Evolutionary conservation across 768 basidiomycete species (phyloP).

Genomic region (Leucosporidium yakuticum): DNA sequence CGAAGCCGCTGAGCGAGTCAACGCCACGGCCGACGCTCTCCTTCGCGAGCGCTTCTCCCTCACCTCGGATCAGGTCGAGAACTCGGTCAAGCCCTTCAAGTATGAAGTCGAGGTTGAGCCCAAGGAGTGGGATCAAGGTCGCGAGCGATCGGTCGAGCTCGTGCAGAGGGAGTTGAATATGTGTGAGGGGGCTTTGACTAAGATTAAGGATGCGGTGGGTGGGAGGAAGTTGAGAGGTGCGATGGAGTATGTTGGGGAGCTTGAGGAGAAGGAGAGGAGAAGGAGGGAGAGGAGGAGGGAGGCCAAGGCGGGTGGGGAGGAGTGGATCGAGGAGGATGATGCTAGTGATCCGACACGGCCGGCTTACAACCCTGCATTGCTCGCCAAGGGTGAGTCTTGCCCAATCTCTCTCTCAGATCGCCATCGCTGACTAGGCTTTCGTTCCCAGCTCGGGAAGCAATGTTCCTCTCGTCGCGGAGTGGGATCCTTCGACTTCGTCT

Average conservation of each 20-base stretch:
- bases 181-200: conserved; percentile 79
- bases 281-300: conserved; percentile 34
- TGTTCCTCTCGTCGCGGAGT: conserved; percentile 76
- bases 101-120: conserved; percentile 94
- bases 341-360: conserved; percentile 50
- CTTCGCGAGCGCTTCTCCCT: conserved; percentile 85
- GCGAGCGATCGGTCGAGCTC: conserved; percentile 65
- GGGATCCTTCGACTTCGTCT: conserved; percentile 78
- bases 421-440: conserved; percentile 16
- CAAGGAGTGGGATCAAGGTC: conserved; percentile 83
- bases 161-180: conserved; percentile 76
- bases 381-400: conserved; percentile 70
- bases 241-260: conserved; percentile 68
- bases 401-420: background rate
- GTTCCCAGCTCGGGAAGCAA: conserved; percentile 83
- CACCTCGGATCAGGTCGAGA: conserved; percentile 98
- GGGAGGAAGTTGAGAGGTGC: conserved; percentile 72
- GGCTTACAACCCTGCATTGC: conserved; percentile 80
- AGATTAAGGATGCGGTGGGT: conserved; percentile 81
- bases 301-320: conserved; percentile 31
- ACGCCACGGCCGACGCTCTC: conserved; percentile 87
- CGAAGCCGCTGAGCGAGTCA: conserved; percentile 75
- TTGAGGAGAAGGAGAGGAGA: conserved; percentile 61
- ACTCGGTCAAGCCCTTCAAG: conserved; percentile 99
- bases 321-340: conserved; percentile 35